phyloP scores from a whole-genome alignment of 2,329 filamentous ascomycete species.

The Colletotrichum destructivum region DNA sequence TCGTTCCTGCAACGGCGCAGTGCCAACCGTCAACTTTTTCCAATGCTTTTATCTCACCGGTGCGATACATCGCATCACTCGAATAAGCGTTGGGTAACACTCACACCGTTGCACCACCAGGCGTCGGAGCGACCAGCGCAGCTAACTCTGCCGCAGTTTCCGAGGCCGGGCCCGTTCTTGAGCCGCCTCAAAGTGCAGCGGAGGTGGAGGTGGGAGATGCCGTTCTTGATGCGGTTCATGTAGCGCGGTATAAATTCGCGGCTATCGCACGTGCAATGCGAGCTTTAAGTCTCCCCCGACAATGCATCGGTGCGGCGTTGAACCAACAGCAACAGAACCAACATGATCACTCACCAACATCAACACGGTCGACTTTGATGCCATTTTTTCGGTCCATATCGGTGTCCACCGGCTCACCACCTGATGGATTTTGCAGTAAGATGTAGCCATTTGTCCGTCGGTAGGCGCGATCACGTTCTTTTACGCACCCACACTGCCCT shows the following conservation, averaged over 20 bases:
- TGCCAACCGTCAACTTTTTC: too few relatives aligned
- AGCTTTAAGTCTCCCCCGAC: too few relatives aligned
- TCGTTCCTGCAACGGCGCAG: too few relatives aligned
- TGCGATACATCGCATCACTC: too few relatives aligned
- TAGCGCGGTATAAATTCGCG: neutral
- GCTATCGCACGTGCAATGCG: neutral
- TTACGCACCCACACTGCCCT: too few relatives aligned
- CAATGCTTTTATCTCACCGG: too few relatives aligned
- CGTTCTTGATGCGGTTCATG: constrained; percentile 17
- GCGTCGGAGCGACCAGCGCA: constrained; percentile 42
- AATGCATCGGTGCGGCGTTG: neutral
- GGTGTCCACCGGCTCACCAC: too few relatives aligned
- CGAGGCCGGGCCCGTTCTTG: constrained; percentile 34
- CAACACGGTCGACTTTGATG: too few relatives aligned
- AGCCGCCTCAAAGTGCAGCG: constrained; percentile 28
- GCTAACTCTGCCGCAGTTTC: constrained; percentile 43
- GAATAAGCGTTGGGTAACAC: neutral
- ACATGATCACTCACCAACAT: neutral
- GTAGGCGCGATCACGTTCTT: too few relatives aligned
- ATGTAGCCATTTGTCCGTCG: too few relatives aligned
- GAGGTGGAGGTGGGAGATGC: constrained; percentile 44
- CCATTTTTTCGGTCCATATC: too few relatives aligned
- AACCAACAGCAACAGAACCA: neutral
- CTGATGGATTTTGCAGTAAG: too few relatives aligned
- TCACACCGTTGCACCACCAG: constrained; percentile 47